Conservation (phyloP, 306 rosid genomes). For the Sphenostylis stenocarpa region DNA sequence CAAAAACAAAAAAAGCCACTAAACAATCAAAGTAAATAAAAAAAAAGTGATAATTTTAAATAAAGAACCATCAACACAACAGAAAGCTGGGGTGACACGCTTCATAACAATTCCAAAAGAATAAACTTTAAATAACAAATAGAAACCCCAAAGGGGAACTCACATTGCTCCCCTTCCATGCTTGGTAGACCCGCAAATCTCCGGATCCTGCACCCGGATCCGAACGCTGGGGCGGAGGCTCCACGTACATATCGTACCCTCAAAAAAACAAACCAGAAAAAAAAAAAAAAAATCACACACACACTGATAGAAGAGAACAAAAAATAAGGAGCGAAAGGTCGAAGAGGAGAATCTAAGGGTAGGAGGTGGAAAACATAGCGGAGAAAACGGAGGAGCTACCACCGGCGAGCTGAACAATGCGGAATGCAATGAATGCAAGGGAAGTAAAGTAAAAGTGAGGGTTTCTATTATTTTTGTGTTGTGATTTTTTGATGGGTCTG, state of each 20-base stretch:
- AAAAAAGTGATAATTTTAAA: not conserved
- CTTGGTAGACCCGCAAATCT: slow-evolving; percentile 77
- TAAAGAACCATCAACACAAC: not conserved
- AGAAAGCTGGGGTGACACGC: not conserved
- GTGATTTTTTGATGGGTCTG: not conserved
- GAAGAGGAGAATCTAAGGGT: not conserved
- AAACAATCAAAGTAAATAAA: not conserved
- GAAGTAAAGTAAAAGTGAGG: not conserved
- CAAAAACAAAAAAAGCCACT: not conserved
- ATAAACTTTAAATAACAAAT: not conserved
- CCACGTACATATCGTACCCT: slow-evolving; percentile 71
- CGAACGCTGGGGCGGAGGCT: slow-evolving; percentile 82
- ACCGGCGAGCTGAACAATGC: not conserved
- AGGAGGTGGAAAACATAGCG: not conserved
- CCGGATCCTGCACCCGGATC: slow-evolving; percentile 75
- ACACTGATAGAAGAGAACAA: not conserved
- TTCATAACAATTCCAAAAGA: not conserved
- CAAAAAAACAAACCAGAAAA: too few species aligned
- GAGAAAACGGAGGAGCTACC: not conserved
- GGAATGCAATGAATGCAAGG: not conserved
- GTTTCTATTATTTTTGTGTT: not conserved
- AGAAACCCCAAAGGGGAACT: slow-evolving; percentile 19
- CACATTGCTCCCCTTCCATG: slow-evolving; percentile 96
- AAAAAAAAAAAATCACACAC: not conserved
- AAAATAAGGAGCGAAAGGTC: not conserved